phyloP scores from a whole-genome alignment of 768 basidiomycete species.

The Podaxis mareebaensis region DNA sequence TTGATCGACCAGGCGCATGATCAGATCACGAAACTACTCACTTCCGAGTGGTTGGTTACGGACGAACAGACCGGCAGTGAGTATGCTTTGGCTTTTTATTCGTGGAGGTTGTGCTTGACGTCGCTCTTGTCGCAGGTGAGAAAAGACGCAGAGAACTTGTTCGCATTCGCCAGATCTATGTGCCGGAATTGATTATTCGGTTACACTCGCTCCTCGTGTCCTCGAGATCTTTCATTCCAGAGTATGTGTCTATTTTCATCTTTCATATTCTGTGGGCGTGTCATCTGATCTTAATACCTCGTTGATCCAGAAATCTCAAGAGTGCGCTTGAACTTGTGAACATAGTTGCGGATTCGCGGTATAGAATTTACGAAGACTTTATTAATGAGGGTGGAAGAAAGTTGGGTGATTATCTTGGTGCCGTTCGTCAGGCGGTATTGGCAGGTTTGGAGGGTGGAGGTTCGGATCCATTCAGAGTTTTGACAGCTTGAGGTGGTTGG shows the following conservation, averaged over 20 bases:
- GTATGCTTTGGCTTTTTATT: conserved; percentile 18
- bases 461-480: conserved; percentile 69
- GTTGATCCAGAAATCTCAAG: conserved; percentile 64
- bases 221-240: conserved; percentile 63
- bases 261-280: background rate
- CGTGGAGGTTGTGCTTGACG: background rate
- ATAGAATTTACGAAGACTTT: conserved; percentile 86
- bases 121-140: conserved; percentile 38
- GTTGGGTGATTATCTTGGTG: conserved; percentile 72
- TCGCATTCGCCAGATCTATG: conserved; percentile 84
- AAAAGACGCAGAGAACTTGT: conserved; percentile 65
- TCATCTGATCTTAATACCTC: background rate
- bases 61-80: conserved; percentile 49
- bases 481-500: conserved; percentile 8
- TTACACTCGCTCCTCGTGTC: conserved; percentile 72
- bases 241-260: conserved; percentile 44
- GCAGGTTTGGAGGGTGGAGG: conserved; percentile 73
- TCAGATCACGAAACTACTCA: conserved; percentile 68
- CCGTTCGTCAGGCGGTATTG: conserved; percentile 71
- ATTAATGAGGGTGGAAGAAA: conserved; percentile 57
- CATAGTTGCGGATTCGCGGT: conserved; percentile 84
- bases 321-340: conserved; percentile 77
- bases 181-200: conserved; percentile 88
- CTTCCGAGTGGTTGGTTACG: conserved; percentile 73
- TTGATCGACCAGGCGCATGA: conserved; percentile 66